phyloP scores from a whole-genome alignment of 345 rosid genomes.

The Xanthoceras sorbifolium region DNA sequence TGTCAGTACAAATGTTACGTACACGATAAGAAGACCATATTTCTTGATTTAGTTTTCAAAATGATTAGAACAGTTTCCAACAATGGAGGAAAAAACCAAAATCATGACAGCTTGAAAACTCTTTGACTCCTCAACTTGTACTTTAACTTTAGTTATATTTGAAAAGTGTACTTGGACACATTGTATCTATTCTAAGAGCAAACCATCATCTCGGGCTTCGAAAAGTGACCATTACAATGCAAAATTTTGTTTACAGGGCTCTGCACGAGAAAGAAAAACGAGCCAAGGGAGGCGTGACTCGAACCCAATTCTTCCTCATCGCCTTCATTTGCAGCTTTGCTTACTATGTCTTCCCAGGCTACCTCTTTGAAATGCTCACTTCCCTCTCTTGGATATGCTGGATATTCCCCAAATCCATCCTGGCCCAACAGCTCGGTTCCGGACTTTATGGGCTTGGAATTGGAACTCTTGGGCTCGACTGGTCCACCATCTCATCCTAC shows the following conservation, averaged over 20 bases:
- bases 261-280: slow-evolving; percentile 88
- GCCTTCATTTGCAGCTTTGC: slow-evolving; percentile 88
- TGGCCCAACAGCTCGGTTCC: slow-evolving; percentile 92
- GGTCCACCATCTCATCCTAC: slow-evolving; percentile 94
- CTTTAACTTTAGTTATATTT: too few species aligned
- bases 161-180: too few species aligned
- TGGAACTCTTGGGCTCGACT: slow-evolving; percentile 73
- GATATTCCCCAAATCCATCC: slow-evolving; percentile 67
- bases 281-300: slow-evolving; percentile 65
- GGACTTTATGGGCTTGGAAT: slow-evolving; percentile 93
- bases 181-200: too few species aligned
- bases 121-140: neutral
- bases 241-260: slow-evolving; percentile 44
- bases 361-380: slow-evolving; percentile 80
- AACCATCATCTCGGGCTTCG: neutral
- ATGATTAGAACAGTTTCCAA: neutral
- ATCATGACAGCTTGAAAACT: too few species aligned
- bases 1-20: too few species aligned
- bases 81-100: neutral
- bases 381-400: slow-evolving; percentile 96
- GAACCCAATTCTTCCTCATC: slow-evolving; percentile 82
- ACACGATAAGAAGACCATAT: too few species aligned
- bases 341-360: slow-evolving; percentile 87
- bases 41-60: neutral
- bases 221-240: neutral